Evolutionary conservation across 495 filamentous ascomycete genomes (phyloP).

Genomic region (Aspergillus cavernicola): DNA sequence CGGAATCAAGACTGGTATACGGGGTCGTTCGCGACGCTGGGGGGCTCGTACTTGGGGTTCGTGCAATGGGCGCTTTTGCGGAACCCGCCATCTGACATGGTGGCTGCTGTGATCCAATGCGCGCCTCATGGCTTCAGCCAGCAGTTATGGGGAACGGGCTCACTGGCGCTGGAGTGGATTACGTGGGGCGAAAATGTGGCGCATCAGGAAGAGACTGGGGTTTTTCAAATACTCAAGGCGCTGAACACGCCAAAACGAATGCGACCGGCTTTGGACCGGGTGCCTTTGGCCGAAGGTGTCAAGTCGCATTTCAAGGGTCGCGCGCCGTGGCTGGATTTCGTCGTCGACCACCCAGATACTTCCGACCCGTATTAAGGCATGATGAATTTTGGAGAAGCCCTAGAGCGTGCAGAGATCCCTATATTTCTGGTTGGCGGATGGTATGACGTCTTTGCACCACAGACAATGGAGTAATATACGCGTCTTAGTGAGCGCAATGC

Average conservation of each 20-base stretch:
- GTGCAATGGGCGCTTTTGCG: neutral
- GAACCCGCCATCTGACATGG: neutral
- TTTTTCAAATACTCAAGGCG: no score
- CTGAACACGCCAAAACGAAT: no score
- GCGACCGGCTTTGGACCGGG: no score
- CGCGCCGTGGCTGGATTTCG: no score
- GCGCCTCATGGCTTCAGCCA: no score
- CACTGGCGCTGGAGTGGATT: no score
- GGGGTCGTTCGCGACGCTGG: neutral
- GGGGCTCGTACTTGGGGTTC: neutral
- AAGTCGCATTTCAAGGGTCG: no score
- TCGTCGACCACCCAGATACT: no score
- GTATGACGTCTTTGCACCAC: neutral
- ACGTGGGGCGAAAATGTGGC: no score
- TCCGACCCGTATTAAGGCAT: neutral
- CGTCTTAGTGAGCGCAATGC: neutral
- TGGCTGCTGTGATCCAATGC: neutral
- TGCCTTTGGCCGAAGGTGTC: no score
- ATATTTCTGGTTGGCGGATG: neutral
- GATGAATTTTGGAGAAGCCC: neutral
- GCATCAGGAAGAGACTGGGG: no score
- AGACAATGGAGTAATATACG: neutral
- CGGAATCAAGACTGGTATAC: neutral
- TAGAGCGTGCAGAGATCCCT: neutral
- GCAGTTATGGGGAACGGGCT: no score